phyloP scores from a whole-genome alignment of 495 filamentous ascomycete species.

The Hyaloscypha variabilis region DNA sequence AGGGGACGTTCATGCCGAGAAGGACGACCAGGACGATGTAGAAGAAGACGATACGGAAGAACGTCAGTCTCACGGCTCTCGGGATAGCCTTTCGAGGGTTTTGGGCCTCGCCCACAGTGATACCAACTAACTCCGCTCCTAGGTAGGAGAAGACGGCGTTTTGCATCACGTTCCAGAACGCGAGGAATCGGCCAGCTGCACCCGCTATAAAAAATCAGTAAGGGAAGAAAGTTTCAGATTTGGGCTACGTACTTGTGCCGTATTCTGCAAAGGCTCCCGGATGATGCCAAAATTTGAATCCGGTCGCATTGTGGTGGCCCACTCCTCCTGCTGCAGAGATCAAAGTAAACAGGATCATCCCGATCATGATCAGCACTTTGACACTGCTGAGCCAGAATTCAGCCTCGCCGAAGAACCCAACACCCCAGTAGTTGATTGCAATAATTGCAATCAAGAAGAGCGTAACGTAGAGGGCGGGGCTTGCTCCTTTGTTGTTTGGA shows the following conservation, averaged over 20 bases:
- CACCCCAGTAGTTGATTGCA: slow-evolving; percentile 66
- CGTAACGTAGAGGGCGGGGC: slow-evolving; percentile 68
- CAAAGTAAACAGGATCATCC: slow-evolving; percentile 38
- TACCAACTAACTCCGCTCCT: slow-evolving; percentile 81
- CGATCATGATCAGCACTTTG: slow-evolving; percentile 74
- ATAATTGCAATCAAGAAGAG: slow-evolving; percentile 73
- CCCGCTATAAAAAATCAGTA: slow-evolving; percentile 33
- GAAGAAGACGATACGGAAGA: slow-evolving; percentile 71
- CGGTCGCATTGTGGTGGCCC: slow-evolving; percentile 40
- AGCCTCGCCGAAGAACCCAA: slow-evolving; percentile 69
- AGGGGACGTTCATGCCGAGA: slow-evolving; percentile 70
- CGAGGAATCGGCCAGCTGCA: slow-evolving; percentile 63
- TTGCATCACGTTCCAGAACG: slow-evolving; percentile 75
- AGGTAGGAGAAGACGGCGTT: slow-evolving; percentile 82
- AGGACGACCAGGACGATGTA: slow-evolving; percentile 71
- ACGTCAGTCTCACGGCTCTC: slow-evolving; percentile 68
- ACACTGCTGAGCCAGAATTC: slow-evolving; percentile 74
- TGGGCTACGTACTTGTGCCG: slow-evolving; percentile 33
- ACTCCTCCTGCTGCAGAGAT: slow-evolving; percentile 38
- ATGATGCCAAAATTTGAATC: slow-evolving; percentile 68
- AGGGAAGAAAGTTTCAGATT: neutral
- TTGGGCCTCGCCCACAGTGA: slow-evolving; percentile 73
- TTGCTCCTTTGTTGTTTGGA: slow-evolving; percentile 30
- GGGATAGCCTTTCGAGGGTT: slow-evolving; percentile 72
- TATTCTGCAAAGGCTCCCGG: slow-evolving; percentile 71